phyloP scores from a whole-genome alignment of 495 filamentous ascomycete genomes.

The Cercophora samala region DNA sequence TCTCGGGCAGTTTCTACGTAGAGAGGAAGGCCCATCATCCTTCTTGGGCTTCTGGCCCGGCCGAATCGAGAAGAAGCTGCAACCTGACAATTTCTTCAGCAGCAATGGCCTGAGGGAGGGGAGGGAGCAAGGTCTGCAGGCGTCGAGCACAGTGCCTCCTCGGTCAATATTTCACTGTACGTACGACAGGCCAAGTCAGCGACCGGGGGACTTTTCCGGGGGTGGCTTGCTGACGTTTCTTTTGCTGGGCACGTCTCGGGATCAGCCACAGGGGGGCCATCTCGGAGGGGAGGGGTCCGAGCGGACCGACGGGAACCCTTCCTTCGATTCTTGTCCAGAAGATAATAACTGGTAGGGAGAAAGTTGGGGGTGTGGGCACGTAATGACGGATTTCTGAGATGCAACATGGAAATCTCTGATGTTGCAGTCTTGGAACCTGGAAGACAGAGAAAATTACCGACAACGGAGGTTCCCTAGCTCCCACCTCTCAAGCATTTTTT shows the following conservation, averaged over 20 bases:
- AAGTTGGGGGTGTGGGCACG: too few species aligned
- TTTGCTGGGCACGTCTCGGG: neutral
- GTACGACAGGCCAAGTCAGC: neutral
- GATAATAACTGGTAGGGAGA: neutral
- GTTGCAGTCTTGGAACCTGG: neutral
- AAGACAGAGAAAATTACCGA: neutral
- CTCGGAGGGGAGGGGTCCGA: neutral
- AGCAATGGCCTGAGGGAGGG: neutral
- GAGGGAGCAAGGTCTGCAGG: neutral
- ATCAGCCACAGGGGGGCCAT: neutral
- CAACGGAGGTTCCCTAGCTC: conserved; percentile 2
- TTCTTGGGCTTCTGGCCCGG: too few species aligned
- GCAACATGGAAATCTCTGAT: neutral
- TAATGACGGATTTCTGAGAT: neutral
- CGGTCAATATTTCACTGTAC: neutral
- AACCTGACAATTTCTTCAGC: neutral
- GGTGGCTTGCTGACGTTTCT: neutral
- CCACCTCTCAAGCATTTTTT: neutral
- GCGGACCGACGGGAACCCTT: neutral
- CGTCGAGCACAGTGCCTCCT: neutral
- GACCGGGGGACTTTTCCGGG: neutral
- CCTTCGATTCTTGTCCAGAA: neutral
- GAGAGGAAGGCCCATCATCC: too few species aligned
- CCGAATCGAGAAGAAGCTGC: neutral
- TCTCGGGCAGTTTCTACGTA: neutral